phyloP scores from a whole-genome alignment of 2,329 filamentous ascomycete species.

The Colletotrichum gigasporum region DNA sequence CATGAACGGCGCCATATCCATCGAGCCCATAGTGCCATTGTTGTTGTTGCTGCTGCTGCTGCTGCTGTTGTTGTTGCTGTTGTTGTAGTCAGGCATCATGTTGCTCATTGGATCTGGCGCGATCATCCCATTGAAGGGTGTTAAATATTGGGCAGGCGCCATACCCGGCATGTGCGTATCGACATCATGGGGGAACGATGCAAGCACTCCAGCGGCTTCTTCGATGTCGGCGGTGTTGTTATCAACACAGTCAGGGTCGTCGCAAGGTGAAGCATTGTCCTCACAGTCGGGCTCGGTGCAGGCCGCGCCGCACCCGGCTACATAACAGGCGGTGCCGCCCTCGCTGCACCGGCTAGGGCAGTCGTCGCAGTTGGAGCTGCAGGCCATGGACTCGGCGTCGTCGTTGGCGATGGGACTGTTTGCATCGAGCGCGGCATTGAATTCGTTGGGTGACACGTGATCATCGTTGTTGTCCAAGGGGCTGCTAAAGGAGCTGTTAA shows the following conservation, averaged over 20 bases:
- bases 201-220: conserved; percentile 10
- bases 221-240: background rate
- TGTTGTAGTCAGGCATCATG: too few species aligned
- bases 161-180: too few species aligned
- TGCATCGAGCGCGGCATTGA: conserved; percentile 1
- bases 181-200: background rate
- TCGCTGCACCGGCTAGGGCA: conserved; percentile 45
- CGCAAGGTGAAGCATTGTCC: conserved; percentile 46
- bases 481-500: too few species aligned
- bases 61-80: too few species aligned
- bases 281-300: conserved; percentile 52
- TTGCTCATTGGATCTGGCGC: too few species aligned
- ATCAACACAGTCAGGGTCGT: conserved; percentile 43
- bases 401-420: too few species aligned
- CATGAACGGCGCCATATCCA: too few species aligned
- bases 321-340: conserved; percentile 46
- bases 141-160: too few species aligned
- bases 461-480: background rate
- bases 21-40: too few species aligned
- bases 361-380: conserved; percentile 45
- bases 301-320: conserved; percentile 45
- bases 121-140: too few species aligned
- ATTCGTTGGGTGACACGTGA: conserved; percentile 11
- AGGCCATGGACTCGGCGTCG: conserved; percentile 44
- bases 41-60: too few species aligned